Conservation (phyloP, 352 stramenopile species). For the Globisporangium emineosum region DNA sequence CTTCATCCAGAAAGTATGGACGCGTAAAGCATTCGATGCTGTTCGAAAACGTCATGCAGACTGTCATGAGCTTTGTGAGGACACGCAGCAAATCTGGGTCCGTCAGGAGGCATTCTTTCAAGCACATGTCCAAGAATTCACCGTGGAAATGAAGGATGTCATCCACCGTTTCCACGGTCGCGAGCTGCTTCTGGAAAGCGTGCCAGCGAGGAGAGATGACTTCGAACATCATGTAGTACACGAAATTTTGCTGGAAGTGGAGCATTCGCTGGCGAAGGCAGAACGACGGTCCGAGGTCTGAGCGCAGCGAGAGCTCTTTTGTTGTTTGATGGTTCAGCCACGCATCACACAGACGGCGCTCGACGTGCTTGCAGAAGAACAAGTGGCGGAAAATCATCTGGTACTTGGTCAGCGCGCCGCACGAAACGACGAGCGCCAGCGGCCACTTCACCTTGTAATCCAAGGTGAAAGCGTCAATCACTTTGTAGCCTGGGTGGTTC, state of each 20-base stretch:
- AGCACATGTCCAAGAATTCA: slow-evolving; percentile 94
- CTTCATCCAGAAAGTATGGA: slow-evolving; percentile 81
- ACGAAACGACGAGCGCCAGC: slow-evolving; percentile 96
- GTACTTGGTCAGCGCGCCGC: slow-evolving; percentile 94
- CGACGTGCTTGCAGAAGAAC: slow-evolving; percentile 99
- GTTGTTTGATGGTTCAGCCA: slow-evolving; percentile 96
- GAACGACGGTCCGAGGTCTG: slow-evolving; percentile 90
- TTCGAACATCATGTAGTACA: slow-evolving; percentile 98
- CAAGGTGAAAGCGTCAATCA: slow-evolving; percentile 96
- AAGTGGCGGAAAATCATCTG: slow-evolving; percentile 99
- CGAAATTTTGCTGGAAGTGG: slow-evolving; percentile 98
- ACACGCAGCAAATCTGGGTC: slow-evolving; percentile 93
- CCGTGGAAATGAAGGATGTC: slow-evolving; percentile 94
- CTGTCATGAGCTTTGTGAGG: slow-evolving; percentile 96
- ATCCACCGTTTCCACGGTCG: slow-evolving; percentile 86
- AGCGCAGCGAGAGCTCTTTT: slow-evolving; percentile 88
- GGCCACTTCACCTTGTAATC: slow-evolving; percentile 97
- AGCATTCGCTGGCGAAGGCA: slow-evolving; percentile 97
- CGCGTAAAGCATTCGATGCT: slow-evolving; percentile 91
- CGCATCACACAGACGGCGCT: slow-evolving; percentile 92
- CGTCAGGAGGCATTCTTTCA: slow-evolving; percentile 97
- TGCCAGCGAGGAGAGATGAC: slow-evolving; percentile 94
- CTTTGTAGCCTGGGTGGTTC: slow-evolving; percentile 77
- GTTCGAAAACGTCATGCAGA: slow-evolving; percentile 94
- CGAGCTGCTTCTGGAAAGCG: slow-evolving; percentile 85